Evolutionary conservation across 139 green algal species (phyloP).

Genomic region (Chlorella sp.): DNA sequence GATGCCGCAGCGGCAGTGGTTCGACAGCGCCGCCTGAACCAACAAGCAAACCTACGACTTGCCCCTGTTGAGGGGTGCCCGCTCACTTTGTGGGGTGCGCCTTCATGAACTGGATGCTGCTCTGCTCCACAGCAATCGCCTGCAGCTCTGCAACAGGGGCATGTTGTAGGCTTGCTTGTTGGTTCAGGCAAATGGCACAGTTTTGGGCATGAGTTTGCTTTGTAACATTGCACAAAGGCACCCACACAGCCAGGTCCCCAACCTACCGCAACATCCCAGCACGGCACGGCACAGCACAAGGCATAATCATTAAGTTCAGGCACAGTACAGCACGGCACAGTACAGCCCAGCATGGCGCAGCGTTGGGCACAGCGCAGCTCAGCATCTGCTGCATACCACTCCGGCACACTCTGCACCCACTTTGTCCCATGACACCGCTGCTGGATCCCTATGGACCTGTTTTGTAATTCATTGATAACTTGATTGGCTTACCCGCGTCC

Average conservation of each 20-base stretch:
- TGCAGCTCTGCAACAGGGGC: conserved; percentile 24
- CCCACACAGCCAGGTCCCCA: no score
- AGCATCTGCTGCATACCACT: neutral
- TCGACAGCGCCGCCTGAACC: no score
- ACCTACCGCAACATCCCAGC: no score
- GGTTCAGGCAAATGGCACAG: neutral
- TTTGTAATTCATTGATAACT: no score
- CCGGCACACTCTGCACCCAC: no score
- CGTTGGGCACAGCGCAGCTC: neutral
- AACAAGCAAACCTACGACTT: no score
- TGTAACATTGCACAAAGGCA: neutral
- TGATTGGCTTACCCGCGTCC: conserved; percentile 19
- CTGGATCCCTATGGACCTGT: no score
- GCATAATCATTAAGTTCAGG: no score
- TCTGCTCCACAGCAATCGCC: conserved; percentile 44
- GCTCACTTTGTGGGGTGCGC: conserved; percentile 25
- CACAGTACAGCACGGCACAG: neutral
- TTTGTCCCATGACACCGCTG: no score
- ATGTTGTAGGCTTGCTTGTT: neutral
- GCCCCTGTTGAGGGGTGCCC: no score
- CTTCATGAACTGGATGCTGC: conserved; percentile 51
- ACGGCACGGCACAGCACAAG: neutral
- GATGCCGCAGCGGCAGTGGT: no score
- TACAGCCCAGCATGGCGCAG: neutral
- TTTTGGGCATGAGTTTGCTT: neutral